Conservation (phyloP, 1,284 basidiomycete genomes). For the Cystobasidiaceae sp. region DNA sequence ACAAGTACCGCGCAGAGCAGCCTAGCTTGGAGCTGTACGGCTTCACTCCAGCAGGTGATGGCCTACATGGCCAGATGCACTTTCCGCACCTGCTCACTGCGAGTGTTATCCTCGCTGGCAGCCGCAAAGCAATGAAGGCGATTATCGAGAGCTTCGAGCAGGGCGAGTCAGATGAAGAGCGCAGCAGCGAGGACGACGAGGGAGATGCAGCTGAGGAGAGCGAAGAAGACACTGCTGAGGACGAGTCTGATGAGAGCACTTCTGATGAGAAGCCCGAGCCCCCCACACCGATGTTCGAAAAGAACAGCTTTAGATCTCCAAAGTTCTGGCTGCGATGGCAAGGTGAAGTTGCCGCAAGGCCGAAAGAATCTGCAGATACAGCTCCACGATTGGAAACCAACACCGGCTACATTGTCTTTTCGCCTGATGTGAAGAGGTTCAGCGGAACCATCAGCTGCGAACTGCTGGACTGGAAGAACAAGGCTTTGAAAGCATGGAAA, state of each 20-base stretch:
- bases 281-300: too few species aligned
- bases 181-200: too few species aligned
- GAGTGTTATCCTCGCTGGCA: slow-evolving; percentile 2
- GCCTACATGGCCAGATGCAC: background rate
- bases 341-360: background rate
- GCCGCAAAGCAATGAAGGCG: background rate
- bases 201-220: background rate
- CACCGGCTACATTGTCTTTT: slow-evolving; percentile 6
- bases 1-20: background rate
- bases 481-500: background rate
- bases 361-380: background rate
- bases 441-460: slow-evolving; percentile 1
- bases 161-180: background rate
- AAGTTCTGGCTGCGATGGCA: slow-evolving; percentile 19
- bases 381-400: too few species aligned
- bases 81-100: background rate
- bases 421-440: background rate
- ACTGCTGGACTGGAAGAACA: background rate
- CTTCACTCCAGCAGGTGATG: background rate
- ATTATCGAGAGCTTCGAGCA: background rate
- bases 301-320: slow-evolving; percentile 13
- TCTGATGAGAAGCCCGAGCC: too few species aligned
- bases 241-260: too few species aligned
- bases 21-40: background rate
- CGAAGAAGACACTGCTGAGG: background rate